A percentile compares a stretch with the other conserved stretches of the same genome.
Evolutionary conservation across 495 filamentous ascomycete species (phyloP).

Genomic region (Hypoxylon crocopeplum): DNA sequence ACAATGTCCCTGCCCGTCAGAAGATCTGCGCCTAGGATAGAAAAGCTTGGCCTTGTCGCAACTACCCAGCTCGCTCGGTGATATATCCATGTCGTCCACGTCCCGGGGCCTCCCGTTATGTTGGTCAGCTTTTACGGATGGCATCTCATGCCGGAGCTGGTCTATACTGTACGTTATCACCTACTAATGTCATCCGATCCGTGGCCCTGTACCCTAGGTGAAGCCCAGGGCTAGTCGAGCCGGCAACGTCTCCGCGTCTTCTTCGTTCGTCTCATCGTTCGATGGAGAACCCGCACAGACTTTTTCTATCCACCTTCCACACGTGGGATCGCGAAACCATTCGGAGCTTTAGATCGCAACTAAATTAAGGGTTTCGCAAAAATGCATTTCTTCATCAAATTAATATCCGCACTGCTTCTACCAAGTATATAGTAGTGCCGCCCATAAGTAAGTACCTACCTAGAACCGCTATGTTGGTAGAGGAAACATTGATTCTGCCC

Average conservation of each 20-base stretch:
- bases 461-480: too few relatives aligned
- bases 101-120: slow-evolving; percentile 2
- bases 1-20: slow-evolving; percentile 6
- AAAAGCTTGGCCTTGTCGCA: slow-evolving; percentile 33
- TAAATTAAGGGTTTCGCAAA: slow-evolving; percentile 15
- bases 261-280: slow-evolving; percentile 23
- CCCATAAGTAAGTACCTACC: too few relatives aligned
- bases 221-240: background rate
- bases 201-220: background rate
- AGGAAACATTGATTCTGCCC: too few relatives aligned
- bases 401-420: too few relatives aligned
- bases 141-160: slow-evolving; percentile 1
- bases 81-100: slow-evolving; percentile 13
- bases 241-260: slow-evolving; percentile 2
- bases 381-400: too few relatives aligned
- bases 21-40: slow-evolving; percentile 31
- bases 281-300: slow-evolving; percentile 16
- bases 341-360: background rate
- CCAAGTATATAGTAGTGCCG: too few relatives aligned
- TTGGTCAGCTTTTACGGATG: background rate
- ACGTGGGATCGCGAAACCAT: slow-evolving; percentile 16
- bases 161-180: background rate
- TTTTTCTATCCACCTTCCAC: slow-evolving; percentile 7
- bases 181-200: background rate
- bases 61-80: slow-evolving; percentile 11